phyloP scores from a whole-genome alignment of 768 basidiomycete genomes.

The Leccinellum luteum region DNA sequence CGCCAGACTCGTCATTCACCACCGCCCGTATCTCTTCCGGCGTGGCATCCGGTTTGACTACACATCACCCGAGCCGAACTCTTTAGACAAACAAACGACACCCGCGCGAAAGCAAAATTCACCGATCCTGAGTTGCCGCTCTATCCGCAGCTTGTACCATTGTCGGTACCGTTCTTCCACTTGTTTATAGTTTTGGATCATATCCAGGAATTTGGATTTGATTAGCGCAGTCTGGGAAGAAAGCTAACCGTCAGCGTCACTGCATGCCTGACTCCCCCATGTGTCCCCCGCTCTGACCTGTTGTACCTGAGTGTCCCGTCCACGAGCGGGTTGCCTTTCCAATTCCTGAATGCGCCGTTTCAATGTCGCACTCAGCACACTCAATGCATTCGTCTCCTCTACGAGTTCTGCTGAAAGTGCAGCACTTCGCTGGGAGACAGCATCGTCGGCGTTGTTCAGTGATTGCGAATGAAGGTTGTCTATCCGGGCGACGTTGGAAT shows the following conservation, averaged over 20 bases:
- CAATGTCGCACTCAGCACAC: constrained; percentile 47
- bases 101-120: constrained; percentile 12
- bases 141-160: constrained; percentile 77
- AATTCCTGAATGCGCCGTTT: constrained; percentile 73
- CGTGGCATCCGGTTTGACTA: constrained; percentile 91
- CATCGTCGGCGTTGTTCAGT: constrained; percentile 76
- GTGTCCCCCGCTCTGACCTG: constrained; percentile 48
- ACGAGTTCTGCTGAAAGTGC: constrained; percentile 69
- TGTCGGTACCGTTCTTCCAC: constrained; percentile 79
- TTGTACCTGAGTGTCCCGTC: constrained; percentile 68
- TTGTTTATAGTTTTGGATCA: constrained; percentile 81
- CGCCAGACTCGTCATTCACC: constrained; percentile 77
- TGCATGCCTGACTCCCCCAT: constrained; percentile 6
- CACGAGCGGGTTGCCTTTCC: constrained; percentile 61
- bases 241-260: constrained; percentile 8
- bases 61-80: not conserved
- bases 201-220: constrained; percentile 78
- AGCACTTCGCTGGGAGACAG: constrained; percentile 55
- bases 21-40: constrained; percentile 84
- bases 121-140: constrained; percentile 87
- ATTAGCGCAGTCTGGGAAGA: constrained; percentile 52
- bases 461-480: constrained; percentile 71
- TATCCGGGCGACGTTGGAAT: constrained; percentile 65
- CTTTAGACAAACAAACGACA: not conserved
- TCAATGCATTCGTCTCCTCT: constrained; percentile 63